phyloP scores from a whole-genome alignment of 2,329 filamentous ascomycete genomes.

The Cytospora schulzeri region DNA sequence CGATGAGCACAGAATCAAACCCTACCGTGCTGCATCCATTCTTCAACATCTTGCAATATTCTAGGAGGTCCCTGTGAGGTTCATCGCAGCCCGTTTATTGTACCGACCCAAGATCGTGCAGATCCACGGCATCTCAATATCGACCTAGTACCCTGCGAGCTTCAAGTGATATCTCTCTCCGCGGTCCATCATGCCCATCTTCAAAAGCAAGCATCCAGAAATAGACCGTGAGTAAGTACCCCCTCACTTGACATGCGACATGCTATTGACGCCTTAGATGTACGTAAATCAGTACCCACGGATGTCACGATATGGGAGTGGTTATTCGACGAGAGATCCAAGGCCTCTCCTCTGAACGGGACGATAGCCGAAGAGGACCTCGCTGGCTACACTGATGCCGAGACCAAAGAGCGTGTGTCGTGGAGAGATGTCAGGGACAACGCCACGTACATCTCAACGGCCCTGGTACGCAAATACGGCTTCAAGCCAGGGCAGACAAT shows the following conservation, averaged over 20 bases:
- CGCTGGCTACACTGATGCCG: conserved; percentile 20
- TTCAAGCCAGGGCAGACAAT: conserved; percentile 18
- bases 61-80: not conserved
- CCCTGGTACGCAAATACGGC: conserved; percentile 18
- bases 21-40: too few species aligned
- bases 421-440: conserved; percentile 17
- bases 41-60: too few species aligned
- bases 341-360: conserved; percentile 4
- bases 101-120: too few species aligned
- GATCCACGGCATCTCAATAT: too few species aligned
- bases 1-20: too few species aligned
- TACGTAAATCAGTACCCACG: conserved; percentile 21
- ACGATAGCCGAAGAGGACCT: not conserved
- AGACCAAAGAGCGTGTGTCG: conserved; percentile 14
- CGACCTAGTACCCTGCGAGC: too few species aligned
- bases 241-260: too few species aligned
- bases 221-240: too few species aligned
- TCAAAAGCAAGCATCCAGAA: too few species aligned
- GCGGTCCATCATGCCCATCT: too few species aligned
- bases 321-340: conserved; percentile 18
- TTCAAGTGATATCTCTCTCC: too few species aligned
- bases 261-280: not conserved
- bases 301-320: conserved; percentile 24
- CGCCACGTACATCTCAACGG: conserved; percentile 17
- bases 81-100: not conserved